Conservation (phyloP, 805 yeast species). For the Wickerhamomyces rabaulensis region DNA sequence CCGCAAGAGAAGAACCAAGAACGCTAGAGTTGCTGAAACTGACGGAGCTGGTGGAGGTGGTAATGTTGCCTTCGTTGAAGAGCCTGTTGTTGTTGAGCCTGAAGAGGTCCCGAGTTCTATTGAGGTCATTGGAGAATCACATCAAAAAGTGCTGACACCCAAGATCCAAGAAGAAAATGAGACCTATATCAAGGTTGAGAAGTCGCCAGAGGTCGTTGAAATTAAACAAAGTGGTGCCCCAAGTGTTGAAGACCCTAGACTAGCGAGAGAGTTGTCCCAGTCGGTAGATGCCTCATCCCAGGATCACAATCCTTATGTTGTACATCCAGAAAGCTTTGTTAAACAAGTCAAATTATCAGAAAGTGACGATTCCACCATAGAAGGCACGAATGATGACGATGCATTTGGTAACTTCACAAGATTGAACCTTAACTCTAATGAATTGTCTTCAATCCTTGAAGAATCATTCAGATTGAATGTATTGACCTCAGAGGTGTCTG, state of each 20-base stretch:
- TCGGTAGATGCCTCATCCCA: too few species aligned
- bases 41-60: neutral
- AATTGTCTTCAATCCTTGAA: conserved; percentile 1
- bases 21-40: neutral
- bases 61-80: neutral
- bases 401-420: neutral
- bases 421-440: neutral
- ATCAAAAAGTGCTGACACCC: too few species aligned
- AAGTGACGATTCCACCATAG: neutral
- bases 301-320: too few species aligned
- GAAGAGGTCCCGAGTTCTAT: neutral
- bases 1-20: neutral
- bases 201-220: too few species aligned
- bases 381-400: neutral
- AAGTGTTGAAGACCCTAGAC: too few species aligned
- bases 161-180: too few species aligned
- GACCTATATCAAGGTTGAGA: too few species aligned
- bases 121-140: neutral
- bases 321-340: too few species aligned
- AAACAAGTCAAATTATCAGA: too few species aligned
- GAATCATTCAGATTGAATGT: conserved; percentile 5
- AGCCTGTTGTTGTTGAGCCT: neutral
- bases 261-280: too few species aligned
- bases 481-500: neutral
- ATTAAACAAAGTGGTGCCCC: too few species aligned